These are phyloP conservation scores for Diaporthe australafricana DNA, from an alignment of 2,329 filamentous ascomycete species.

Conservation along the genomic window DNA sequence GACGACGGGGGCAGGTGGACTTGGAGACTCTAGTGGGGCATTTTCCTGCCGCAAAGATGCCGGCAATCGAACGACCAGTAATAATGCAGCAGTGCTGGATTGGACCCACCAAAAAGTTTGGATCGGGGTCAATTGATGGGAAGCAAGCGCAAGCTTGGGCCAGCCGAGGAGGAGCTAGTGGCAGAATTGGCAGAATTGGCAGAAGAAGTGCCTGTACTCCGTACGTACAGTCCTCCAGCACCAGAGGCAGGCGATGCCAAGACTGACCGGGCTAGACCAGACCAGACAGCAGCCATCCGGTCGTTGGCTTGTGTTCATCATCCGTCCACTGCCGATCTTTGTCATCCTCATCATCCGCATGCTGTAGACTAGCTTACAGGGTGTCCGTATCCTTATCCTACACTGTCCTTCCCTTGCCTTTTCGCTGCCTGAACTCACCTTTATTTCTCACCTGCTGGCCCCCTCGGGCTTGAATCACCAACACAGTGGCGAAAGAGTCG, in stretches of 20 bases:
- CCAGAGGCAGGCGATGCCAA: not conserved
- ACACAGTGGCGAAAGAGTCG: no score
- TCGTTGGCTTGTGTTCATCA: not conserved
- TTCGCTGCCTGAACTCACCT: no score
- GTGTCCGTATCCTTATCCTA: not conserved
- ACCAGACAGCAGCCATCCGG: not conserved
- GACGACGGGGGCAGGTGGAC: slow-evolving; percentile 24
- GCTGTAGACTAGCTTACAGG: no score
- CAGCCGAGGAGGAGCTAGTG: not conserved
- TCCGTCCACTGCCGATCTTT: not conserved
- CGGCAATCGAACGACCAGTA: slow-evolving; percentile 2
- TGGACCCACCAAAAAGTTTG: slow-evolving; percentile 29
- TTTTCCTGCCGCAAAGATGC: slow-evolving; percentile 13
- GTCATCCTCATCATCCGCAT: not conserved
- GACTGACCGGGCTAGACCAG: not conserved
- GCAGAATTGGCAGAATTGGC: no score
- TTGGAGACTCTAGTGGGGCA: slow-evolving; percentile 18
- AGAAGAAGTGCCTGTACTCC: no score
- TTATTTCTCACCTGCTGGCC: no score
- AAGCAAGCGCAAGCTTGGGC: not conserved
- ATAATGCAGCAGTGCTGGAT: not conserved
- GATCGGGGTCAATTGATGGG: not conserved
- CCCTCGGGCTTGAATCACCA: no score
- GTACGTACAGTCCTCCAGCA: no score
- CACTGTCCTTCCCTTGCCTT: no score